Percentiles rank a stretch among this genome's conserved stretches.
phyloP scores from a whole-genome alignment of 2,329 filamentous ascomycete genomes.

The Teratosphaeria nubilosa region DNA sequence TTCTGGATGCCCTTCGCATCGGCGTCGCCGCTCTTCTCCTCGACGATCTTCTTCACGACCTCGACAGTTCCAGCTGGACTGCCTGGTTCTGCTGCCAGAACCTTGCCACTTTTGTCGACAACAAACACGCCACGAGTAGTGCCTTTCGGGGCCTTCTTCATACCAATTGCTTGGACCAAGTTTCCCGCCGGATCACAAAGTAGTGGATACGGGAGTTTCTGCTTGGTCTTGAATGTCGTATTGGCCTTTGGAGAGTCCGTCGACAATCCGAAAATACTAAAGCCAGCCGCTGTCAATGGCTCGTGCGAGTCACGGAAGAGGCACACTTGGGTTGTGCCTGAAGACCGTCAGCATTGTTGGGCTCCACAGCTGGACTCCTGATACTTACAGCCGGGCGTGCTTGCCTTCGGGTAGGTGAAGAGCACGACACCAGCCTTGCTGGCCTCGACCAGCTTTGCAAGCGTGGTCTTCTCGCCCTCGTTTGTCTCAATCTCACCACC shows the following conservation, averaged over 20 bases:
- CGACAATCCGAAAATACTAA: slow-evolving; percentile 83
- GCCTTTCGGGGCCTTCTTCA: slow-evolving; percentile 74
- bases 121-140: slow-evolving; percentile 83
- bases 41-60: slow-evolving; percentile 62
- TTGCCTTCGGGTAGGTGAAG: slow-evolving; percentile 93
- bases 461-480: slow-evolving; percentile 67
- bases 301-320: slow-evolving; percentile 81
- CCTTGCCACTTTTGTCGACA: slow-evolving; percentile 57
- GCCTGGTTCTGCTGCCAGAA: slow-evolving; percentile 64
- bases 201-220: slow-evolving; percentile 77
- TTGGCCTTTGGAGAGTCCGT: slow-evolving; percentile 84
- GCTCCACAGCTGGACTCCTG: background rate
- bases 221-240: slow-evolving; percentile 83
- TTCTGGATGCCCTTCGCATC: slow-evolving; percentile 23
- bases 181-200: slow-evolving; percentile 69
- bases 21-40: slow-evolving; percentile 29
- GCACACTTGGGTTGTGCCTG: slow-evolving; percentile 88
- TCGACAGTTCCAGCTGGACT: slow-evolving; percentile 69
- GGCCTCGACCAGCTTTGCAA: slow-evolving; percentile 70
- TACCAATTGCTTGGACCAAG: slow-evolving; percentile 76
- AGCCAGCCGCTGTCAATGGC: slow-evolving; percentile 64
- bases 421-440: slow-evolving; percentile 81
- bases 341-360: background rate
- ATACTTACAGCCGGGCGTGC: slow-evolving; percentile 81
- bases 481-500: slow-evolving; percentile 71